Conservation (phyloP, 352 stramenopile genomes). For the Ophiocytium majus region DNA sequence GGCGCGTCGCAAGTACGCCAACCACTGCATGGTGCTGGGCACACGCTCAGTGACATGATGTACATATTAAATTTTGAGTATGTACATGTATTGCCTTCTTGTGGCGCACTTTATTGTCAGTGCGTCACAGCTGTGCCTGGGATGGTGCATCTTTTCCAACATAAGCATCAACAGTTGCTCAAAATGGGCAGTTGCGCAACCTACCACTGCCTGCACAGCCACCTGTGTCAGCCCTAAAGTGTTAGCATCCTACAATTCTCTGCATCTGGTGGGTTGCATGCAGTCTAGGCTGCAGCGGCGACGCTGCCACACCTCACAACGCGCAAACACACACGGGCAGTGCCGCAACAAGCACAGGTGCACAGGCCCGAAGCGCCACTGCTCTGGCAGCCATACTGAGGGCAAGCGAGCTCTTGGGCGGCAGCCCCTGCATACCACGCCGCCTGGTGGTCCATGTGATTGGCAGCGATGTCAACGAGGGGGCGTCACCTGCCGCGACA, state of each 20-base stretch:
- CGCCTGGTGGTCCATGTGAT: conserved; percentile 13
- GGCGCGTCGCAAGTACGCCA: too few species aligned
- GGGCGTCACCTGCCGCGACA: not conserved
- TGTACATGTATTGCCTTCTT: not conserved
- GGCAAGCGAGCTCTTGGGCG: not conserved
- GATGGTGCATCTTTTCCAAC: not conserved
- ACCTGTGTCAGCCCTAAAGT: not conserved
- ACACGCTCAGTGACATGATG: too few species aligned
- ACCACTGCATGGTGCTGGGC: too few species aligned
- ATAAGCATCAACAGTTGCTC: not conserved
- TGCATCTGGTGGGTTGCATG: not conserved
- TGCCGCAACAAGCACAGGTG: not conserved
- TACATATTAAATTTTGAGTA: too few species aligned
- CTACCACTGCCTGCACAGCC: not conserved
- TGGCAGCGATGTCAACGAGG: conserved; percentile 13
- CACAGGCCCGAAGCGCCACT: not conserved
- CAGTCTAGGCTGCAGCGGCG: not conserved
- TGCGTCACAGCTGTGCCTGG: not conserved
- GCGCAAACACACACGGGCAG: not conserved
- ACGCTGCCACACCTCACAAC: not conserved
- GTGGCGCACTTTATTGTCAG: not conserved
- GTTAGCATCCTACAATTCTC: too few species aligned
- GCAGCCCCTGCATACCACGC: not conserved
- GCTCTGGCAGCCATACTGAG: not conserved
- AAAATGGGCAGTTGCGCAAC: not conserved